These are phyloP conservation scores for Ophiostoma quercus DNA, from an alignment of 2,329 filamentous ascomycete genomes.

Conservation along the genomic window DNA sequence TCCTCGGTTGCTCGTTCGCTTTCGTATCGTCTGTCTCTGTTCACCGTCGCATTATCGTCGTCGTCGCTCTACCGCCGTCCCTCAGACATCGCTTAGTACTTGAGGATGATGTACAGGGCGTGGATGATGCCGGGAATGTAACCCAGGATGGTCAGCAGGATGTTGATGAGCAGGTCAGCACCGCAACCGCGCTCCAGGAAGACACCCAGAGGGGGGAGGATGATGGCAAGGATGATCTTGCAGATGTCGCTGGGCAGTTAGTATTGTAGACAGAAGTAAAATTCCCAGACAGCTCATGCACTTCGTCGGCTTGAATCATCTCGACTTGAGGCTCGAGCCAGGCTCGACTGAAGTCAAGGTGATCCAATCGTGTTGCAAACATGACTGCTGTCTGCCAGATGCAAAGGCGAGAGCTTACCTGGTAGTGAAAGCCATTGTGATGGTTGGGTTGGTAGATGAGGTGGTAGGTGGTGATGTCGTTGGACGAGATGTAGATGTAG, in stretches of 20 bases:
- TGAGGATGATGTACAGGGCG: slow-evolving; percentile 88
- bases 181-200: slow-evolving; percentile 91
- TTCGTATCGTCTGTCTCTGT: background rate
- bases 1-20: background rate
- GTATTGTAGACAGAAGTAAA: background rate
- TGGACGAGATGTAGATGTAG: background rate
- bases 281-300: no score
- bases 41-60: background rate
- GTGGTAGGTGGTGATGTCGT: slow-evolving; percentile 5
- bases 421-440: slow-evolving; percentile 55
- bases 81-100: slow-evolving; percentile 55
- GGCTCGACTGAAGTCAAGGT: background rate
- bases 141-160: slow-evolving; percentile 71
- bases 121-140: slow-evolving; percentile 82
- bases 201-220: slow-evolving; percentile 85
- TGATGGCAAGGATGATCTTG: slow-evolving; percentile 76
- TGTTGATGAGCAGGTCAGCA: slow-evolving; percentile 86
- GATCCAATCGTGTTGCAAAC: background rate
- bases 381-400: background rate
- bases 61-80: background rate
- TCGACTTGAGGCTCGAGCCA: background rate
- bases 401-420: slow-evolving; percentile 44
- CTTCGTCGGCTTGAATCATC: no score
- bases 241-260: slow-evolving; percentile 45
- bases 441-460: background rate